Conservation (phyloP, 257 asterid genomes). For the Nicotiana otophora region DNA sequence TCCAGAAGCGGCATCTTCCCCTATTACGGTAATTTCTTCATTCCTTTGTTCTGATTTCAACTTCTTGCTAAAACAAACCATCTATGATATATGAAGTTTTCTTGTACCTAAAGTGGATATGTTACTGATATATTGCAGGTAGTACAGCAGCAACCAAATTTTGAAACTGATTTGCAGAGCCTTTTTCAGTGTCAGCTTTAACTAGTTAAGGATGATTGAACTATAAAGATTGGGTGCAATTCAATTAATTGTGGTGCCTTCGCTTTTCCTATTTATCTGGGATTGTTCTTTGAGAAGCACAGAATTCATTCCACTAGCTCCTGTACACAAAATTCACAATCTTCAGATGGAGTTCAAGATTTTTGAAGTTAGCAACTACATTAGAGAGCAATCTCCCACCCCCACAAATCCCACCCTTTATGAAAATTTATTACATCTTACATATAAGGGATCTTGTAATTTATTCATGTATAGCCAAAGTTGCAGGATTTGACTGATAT, state of each 20-base stretch:
- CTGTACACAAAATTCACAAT: not conserved
- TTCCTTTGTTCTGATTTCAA: not conserved
- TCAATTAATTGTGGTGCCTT: too few relatives aligned
- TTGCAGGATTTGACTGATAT: conserved; percentile 7
- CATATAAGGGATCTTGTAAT: not conserved
- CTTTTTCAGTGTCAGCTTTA: conserved; percentile 37
- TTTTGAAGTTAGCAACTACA: not conserved
- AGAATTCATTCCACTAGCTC: not conserved
- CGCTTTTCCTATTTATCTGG: not conserved
- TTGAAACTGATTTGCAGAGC: conserved; percentile 53
- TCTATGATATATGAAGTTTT: too few relatives aligned
- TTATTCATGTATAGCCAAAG: conserved; percentile 1
- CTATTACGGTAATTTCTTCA: conserved; percentile 27
- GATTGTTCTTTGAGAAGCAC: not conserved
- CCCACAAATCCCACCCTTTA: not conserved
- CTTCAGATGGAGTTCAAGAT: not conserved
- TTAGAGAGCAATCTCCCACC: not conserved
- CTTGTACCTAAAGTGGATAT: not conserved
- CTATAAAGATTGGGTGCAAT: not conserved
- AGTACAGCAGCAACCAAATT: conserved; percentile 44
- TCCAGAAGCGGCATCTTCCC: conserved; percentile 44
- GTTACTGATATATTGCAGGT: conserved; percentile 34
- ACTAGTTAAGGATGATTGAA: conserved; percentile 16
- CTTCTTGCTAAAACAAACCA: not conserved
- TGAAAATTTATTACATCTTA: conserved; percentile 19